These are phyloP conservation scores for Neoascochyta sp. DNA, from an alignment of 2,329 filamentous ascomycete genomes.

Conservation along the genomic window DNA sequence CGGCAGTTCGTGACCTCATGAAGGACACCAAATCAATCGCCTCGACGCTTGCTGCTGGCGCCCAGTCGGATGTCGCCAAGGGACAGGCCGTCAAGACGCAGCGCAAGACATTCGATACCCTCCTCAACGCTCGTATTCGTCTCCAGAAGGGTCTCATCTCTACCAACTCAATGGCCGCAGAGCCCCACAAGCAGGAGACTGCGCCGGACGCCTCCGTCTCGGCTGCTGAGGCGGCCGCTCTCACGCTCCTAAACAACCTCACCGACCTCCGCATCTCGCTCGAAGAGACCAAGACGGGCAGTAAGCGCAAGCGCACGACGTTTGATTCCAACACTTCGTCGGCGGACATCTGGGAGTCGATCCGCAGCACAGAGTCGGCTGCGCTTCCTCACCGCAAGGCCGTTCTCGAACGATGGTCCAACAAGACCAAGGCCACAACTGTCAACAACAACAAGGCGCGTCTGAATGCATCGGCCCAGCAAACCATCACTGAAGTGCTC, in stretches of 20 bases:
- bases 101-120: conserved; percentile 77
- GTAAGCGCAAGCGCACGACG: conserved; percentile 56
- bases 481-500: conserved; percentile 64
- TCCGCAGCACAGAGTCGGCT: conserved; percentile 62
- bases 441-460: conserved; percentile 53
- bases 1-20: conserved; percentile 65
- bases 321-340: conserved; percentile 57
- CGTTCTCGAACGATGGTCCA: conserved; percentile 85
- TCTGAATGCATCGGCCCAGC: conserved; percentile 56
- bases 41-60: conserved; percentile 61
- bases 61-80: conserved; percentile 76
- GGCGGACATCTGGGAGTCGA: conserved; percentile 67
- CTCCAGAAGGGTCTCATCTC: conserved; percentile 86
- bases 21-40: conserved; percentile 62
- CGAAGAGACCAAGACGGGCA: conserved; percentile 49
- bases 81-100: conserved; percentile 83
- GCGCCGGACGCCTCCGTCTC: conserved; percentile 53
- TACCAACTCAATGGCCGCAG: conserved; percentile 59
- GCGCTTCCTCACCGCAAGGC: conserved; percentile 61
- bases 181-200: conserved; percentile 31
- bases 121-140: conserved; percentile 86
- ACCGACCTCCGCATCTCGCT: conserved; percentile 65
- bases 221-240: conserved; percentile 80
- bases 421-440: conserved; percentile 65
- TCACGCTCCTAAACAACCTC: conserved; percentile 80